Evolutionary conservation across 768 basidiomycete species (phyloP), one percentile per base, ranked within the genome.

Genomic region (Boletus rufocinnamomeus): DNA sequence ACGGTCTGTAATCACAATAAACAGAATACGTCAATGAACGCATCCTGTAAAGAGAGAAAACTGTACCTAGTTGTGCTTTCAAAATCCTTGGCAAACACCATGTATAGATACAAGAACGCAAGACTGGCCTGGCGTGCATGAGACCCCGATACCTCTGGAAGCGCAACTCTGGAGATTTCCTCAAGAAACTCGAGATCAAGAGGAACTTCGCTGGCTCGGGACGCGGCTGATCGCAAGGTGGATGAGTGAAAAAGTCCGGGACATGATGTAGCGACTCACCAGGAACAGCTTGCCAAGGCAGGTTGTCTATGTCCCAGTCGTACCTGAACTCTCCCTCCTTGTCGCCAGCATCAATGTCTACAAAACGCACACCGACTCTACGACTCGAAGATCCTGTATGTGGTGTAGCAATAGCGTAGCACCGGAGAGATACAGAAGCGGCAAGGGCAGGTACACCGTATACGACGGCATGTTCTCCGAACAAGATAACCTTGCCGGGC

Each of bases 391-490:
- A 17, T 69, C 92, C 93, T 21, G 82, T 74, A 52, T 91, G 85
- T 14, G 91, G 89, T 4, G 87, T 85, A 38, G 88, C 80, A 52
- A 94, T 81, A 6, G 89, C 91, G 75, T 94, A 99, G 73, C 95
- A 98, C 51, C 97, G 90, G 50, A 99, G 87, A 73, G 95, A 94
- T 38, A 98, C 89, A 13, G 95, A 88, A 30, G 95, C 95, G 16
- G 96, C 96, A 51, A 99, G 84, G 11, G 96, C 96, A 61, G 96
- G 95, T 88, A 94, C 89, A 54, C 97, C 97, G 71, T 98, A 89
- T 21, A 99, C 97, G 51, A 99, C 97, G 19, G 97, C 96, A 74
- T 99, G 97, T 75, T 99, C 97, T 49, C 97, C 97, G 64, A 98
- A 99, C 61, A 99, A 74, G 63, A 99, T 98, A 58, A 98, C 91